phyloP scores from a whole-genome alignment of 2,329 filamentous ascomycete genomes.

The Stagonosporopsis tanaceti region DNA sequence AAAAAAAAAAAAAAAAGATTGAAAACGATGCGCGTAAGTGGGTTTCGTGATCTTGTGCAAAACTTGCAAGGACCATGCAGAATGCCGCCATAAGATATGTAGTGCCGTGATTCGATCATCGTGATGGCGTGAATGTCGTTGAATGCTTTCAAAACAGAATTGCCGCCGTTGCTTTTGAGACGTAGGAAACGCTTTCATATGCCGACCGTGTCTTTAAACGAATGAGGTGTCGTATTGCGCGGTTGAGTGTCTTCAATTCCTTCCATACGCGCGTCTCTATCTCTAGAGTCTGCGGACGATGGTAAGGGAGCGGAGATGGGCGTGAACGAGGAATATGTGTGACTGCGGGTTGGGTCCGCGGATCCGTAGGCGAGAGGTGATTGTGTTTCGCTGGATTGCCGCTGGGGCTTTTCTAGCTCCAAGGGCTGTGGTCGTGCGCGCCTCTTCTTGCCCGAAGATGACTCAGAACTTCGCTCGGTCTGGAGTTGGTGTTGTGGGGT shows the following conservation, averaged over 20 bases:
- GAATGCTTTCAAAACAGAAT: conserved; percentile 50
- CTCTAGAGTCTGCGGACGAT: conserved; percentile 42
- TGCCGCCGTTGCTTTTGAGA: conserved; percentile 51
- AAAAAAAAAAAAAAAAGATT: conserved; percentile 19
- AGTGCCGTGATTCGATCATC: conserved; percentile 45
- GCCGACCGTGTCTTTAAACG: conserved; percentile 55
- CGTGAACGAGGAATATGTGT: conserved; percentile 45
- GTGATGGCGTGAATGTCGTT: conserved; percentile 50
- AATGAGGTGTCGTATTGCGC: conserved; percentile 52
- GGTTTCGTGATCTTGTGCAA: conserved; percentile 32
- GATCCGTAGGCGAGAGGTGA: conserved; percentile 44
- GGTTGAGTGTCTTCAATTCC: conserved; percentile 49
- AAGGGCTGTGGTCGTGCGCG: conserved; percentile 43
- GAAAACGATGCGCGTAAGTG: conserved; percentile 34
- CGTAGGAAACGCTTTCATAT: conserved; percentile 51
- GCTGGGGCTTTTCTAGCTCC: conserved; percentile 42
- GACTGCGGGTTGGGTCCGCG: conserved; percentile 37
- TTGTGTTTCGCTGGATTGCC: conserved; percentile 38
- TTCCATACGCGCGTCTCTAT: conserved; percentile 49
- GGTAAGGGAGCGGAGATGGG: conserved; percentile 48
- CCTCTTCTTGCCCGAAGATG: conserved; percentile 48
- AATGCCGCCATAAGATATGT: conserved; percentile 43
- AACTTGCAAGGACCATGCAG: conserved; percentile 40
- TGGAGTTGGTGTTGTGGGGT: conserved; percentile 42
- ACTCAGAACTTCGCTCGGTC: conserved; percentile 40